Base-by-base conservation (phyloP, 345 rosid species). In the Alliaria petiolata region DNA sequence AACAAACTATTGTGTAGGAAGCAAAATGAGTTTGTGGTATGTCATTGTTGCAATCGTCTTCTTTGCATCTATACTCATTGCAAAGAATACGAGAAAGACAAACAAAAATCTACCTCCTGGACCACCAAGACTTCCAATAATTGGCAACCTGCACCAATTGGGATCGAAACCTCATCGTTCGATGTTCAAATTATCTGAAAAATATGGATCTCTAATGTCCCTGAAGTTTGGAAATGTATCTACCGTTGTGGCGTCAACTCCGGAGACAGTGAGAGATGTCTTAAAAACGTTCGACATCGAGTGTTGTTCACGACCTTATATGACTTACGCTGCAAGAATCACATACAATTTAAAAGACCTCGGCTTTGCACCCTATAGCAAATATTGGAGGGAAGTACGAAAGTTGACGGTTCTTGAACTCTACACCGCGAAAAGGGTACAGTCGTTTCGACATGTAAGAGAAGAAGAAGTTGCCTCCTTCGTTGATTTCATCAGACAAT, bases 201-300 rank as follows among this genome's bases (percentile, higher is more conserved):
- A 79, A 49, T 67, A 89, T 2, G 91, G 89, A 7, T 78, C 80
- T 0, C 61, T 84, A 57, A 68, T 89, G 83, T 76, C 66, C 8
- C 46, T 85, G 2, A 79, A 58, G 25, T 80, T 85, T 0, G 90
- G 90, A 7, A 66, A 33, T 6, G 69, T 79, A 0, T 81, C 76
- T 1, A 70, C 81, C 13, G 54, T 84, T 7, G 71, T 85, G 3
- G 77, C 82, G 12, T 83, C 86, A 14, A 84, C 81, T 0, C 75
- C 89, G 0, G 81, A 75, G 51, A 77, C 85, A 0, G 86, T 84
- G 4, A 73, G 44, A 16, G 72, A 78, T 22, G 77, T 81, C 35
- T 62, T 81, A 2, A 83, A 80, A 22, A 46, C 54, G 10, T 77
- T 79, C 14, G 88, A 80, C 36, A 10, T 20, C 1, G 81, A 72